Evolutionary conservation across 371 early-diverging fungal species (phyloP).

Genomic region (Mucor piriformis): DNA sequence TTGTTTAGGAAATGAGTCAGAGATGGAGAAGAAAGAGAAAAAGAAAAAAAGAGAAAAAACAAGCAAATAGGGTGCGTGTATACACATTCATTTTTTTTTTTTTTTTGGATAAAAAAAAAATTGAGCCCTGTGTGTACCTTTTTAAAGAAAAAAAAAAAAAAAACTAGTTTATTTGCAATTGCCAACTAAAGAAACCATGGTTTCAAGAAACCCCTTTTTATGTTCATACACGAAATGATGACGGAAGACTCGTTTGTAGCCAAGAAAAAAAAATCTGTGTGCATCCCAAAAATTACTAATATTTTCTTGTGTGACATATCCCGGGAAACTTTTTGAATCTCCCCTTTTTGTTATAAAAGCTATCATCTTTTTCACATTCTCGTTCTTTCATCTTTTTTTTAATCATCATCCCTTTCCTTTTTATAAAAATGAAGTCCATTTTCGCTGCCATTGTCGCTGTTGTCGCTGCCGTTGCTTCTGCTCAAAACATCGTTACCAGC

Average conservation of each 20-base stretch:
- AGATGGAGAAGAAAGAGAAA: neutral
- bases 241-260: neutral
- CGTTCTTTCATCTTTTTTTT: slow-evolving; percentile 1
- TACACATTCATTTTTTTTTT: neutral
- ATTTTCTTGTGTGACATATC: slow-evolving; percentile 6
- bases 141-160: neutral
- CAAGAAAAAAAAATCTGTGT: too few species aligned
- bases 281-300: slow-evolving; percentile 4
- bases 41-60: neutral
- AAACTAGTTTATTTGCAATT: neutral
- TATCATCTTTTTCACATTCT: neutral
- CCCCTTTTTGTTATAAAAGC: slow-evolving; percentile 9
- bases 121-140: too few species aligned
- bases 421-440: slow-evolving; percentile 33
- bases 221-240: too few species aligned
- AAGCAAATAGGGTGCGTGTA: slow-evolving; percentile 1
- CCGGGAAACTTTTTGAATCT: slow-evolving; percentile 11
- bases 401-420: slow-evolving; percentile 10
- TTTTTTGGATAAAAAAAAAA: too few species aligned
- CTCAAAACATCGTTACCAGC: slow-evolving; percentile 28
- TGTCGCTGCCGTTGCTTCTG: slow-evolving; percentile 38
- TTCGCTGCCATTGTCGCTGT: slow-evolving; percentile 42
- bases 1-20: neutral
- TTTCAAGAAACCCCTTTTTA: neutral
- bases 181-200: neutral